phyloP scores from a whole-genome alignment of 2,329 filamentous ascomycete genomes.

The Microdochium trichocladiopsis region DNA sequence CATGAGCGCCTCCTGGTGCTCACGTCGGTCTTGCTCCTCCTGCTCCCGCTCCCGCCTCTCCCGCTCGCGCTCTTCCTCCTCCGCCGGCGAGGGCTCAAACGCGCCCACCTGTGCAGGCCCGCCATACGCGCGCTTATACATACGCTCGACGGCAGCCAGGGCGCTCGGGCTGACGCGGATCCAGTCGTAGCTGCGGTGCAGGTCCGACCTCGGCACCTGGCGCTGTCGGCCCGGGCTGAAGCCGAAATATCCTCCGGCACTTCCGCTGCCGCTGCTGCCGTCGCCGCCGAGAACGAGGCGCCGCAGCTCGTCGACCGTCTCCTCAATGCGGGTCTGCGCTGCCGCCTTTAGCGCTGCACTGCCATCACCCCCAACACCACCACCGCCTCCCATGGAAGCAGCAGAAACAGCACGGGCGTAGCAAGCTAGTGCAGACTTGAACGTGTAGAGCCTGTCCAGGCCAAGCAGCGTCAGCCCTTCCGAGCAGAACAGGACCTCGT shows the following conservation, averaged over 20 bases:
- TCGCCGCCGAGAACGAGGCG: constrained; percentile 49
- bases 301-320: constrained; percentile 56
- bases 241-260: constrained; percentile 47
- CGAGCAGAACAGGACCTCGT: constrained; percentile 53
- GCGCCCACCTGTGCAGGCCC: constrained; percentile 36
- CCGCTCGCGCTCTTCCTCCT: constrained; percentile 19
- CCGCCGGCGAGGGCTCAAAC: constrained; percentile 28
- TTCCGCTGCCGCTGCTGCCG: constrained; percentile 37
- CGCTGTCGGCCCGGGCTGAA: constrained; percentile 37
- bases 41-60: constrained; percentile 6
- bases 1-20: constrained; percentile 1
- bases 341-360: constrained; percentile 1
- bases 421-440: constrained; percentile 52
- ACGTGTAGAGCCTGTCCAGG: constrained; percentile 56
- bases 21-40: not conserved
- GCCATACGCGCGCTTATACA: constrained; percentile 51
- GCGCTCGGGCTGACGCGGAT: constrained; percentile 43
- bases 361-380: too few relatives aligned
- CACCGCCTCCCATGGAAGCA: too few relatives aligned
- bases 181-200: constrained; percentile 51
- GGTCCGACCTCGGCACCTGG: constrained; percentile 40
- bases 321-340: constrained; percentile 37
- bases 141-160: constrained; percentile 45
- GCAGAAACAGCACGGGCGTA: constrained; percentile 38
- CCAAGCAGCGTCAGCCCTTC: constrained; percentile 52